Conservation (phyloP, 2,329 filamentous ascomycete genomes). For the Fusarium robinianum region DNA sequence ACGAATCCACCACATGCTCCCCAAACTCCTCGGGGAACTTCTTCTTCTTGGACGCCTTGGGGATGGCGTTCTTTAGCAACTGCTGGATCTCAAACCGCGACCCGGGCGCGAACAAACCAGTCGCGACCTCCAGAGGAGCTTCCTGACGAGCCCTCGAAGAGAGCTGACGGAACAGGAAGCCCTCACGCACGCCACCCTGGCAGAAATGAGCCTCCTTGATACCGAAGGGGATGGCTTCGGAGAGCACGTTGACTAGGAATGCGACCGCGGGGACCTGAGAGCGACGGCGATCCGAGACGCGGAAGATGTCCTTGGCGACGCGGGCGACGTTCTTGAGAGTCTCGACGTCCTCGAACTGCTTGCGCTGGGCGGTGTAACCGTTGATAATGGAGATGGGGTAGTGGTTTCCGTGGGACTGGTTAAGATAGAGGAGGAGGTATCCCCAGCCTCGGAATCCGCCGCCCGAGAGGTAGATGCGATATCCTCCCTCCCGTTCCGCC, state of each 20-base stretch:
- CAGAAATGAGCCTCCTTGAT: conserved; percentile 69
- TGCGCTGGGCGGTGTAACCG: conserved; percentile 59
- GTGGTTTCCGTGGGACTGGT: conserved; percentile 59
- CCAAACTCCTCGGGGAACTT: conserved; percentile 48
- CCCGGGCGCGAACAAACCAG: conserved; percentile 53
- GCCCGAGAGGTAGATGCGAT: conserved; percentile 69
- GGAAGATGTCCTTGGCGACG: conserved; percentile 53
- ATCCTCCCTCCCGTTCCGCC: conserved; percentile 51
- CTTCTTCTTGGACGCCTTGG: conserved; percentile 38
- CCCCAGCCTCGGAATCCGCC: conserved; percentile 75
- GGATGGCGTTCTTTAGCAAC: conserved; percentile 54
- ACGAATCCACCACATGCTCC: conserved; percentile 54
- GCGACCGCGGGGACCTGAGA: conserved; percentile 71
- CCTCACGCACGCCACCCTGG: conserved; percentile 72
- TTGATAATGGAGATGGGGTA: conserved; percentile 76
- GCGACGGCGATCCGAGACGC: conserved; percentile 67
- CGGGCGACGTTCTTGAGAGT: conserved; percentile 41
- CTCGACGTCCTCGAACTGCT: conserved; percentile 57
- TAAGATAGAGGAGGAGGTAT: conserved; percentile 64
- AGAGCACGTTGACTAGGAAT: conserved; percentile 66
- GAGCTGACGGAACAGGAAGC: conserved; percentile 63
- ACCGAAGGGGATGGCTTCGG: conserved; percentile 60
- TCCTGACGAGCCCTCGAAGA: conserved; percentile 51
- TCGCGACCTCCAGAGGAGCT: conserved; percentile 64
- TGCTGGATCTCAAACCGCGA: conserved; percentile 52